These are phyloP conservation scores for Fusarium sp. DNA, from an alignment of 2,329 filamentous ascomycete species.

Conservation along the genomic window DNA sequence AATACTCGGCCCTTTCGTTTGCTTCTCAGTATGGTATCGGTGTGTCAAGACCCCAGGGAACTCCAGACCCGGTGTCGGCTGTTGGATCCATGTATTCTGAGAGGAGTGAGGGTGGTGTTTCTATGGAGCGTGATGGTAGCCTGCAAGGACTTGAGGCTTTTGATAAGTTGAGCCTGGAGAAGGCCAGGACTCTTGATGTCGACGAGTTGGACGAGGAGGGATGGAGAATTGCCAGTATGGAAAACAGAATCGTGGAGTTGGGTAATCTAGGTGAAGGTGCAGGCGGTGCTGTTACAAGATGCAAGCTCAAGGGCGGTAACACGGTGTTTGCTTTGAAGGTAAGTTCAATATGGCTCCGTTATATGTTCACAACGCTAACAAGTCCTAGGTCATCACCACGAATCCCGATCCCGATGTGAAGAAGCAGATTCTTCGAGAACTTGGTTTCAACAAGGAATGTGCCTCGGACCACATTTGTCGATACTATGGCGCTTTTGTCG, in stretches of 20 bases:
- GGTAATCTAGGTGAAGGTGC: conserved; percentile 94
- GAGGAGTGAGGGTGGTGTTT: conserved; percentile 76
- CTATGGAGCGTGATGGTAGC: conserved; percentile 87
- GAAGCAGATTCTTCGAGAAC: conserved; percentile 96
- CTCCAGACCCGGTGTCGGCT: conserved; percentile 87
- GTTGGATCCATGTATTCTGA: conserved; percentile 89
- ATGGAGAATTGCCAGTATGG: conserved; percentile 92
- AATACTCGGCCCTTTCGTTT: conserved; percentile 86
- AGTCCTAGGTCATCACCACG: conserved; percentile 89
- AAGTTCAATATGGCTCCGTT: conserved; percentile 41
- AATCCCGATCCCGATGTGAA: conserved; percentile 98
- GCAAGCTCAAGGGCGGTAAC: conserved; percentile 89
- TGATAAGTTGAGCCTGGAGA: conserved; percentile 84
- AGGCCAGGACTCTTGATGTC: conserved; percentile 86
- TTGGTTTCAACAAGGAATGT: conserved; percentile 98
- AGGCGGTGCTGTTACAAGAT: conserved; percentile 93
- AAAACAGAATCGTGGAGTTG: conserved; percentile 87
- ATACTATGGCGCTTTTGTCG: conserved; percentile 97
- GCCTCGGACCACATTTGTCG: conserved; percentile 95
- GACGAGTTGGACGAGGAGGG: conserved; percentile 95
- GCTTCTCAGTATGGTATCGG: conserved; percentile 78
- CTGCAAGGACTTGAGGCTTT: conserved; percentile 81
- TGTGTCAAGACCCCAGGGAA: conserved; percentile 72
- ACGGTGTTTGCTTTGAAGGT: conserved; percentile 98
- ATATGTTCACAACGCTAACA: conserved; percentile 18